A percentile compares a stretch with the other conserved stretches of the same genome.
Conservation (phyloP, 768 basidiomycete species). For the Suillus spraguei region DNA sequence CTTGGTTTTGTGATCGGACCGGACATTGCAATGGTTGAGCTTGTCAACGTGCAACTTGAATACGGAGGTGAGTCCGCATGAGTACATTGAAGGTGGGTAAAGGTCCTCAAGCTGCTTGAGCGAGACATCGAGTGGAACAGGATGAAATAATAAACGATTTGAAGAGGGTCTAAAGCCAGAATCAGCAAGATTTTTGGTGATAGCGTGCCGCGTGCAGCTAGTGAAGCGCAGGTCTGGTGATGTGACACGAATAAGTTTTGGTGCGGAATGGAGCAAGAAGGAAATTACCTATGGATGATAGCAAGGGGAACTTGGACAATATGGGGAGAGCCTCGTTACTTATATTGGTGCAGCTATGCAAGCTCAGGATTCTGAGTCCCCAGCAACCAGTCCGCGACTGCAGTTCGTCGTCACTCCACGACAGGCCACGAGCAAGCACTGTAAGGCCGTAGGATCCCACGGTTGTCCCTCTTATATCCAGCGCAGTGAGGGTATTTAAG, state of each 20-base stretch:
- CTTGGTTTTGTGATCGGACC: neutral
- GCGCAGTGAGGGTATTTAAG: conserved; percentile 57
- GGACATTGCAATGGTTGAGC: conserved; percentile 7
- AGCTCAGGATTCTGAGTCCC: conserved; percentile 57
- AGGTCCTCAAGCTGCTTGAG: conserved; percentile 35
- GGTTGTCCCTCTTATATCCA: conserved; percentile 62
- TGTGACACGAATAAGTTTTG: conserved; percentile 9
- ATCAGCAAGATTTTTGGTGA: conserved; percentile 19
- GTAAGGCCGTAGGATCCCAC: conserved; percentile 57
- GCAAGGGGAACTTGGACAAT: conserved; percentile 54
- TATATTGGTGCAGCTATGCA: conserved; percentile 56
- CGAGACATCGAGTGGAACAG: conserved; percentile 39
- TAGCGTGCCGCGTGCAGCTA: conserved; percentile 35
- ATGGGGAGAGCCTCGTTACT: conserved; percentile 43
- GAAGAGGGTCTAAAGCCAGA: conserved; percentile 31
- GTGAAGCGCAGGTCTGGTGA: conserved; percentile 53
- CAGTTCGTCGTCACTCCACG: conserved; percentile 32
- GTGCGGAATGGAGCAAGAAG: neutral
- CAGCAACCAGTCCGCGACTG: conserved; percentile 46
- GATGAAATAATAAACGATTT: conserved; percentile 42
- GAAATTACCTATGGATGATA: conserved; percentile 61
- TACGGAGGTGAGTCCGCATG: conserved; percentile 26
- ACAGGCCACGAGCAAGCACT: conserved; percentile 52
- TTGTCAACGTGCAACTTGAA: conserved; percentile 31
- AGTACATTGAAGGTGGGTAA: conserved; percentile 24